Evolutionary conservation across 1,139 yeast species (phyloP).

Genomic region (Kodamaea sp.): DNA sequence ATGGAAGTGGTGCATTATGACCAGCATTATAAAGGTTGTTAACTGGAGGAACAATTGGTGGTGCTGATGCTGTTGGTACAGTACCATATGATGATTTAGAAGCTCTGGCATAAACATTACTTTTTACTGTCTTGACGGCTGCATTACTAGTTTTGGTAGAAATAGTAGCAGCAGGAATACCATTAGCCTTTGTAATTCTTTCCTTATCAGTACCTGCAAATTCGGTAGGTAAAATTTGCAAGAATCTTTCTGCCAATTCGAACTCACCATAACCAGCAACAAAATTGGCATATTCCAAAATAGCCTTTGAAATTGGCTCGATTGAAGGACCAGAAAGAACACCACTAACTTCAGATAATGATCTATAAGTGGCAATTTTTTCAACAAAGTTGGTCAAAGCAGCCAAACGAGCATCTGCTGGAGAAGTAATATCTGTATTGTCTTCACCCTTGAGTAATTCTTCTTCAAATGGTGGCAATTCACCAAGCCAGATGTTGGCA

Average conservation of each 20-base stretch:
- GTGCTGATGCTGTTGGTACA: slow-evolving; percentile 6
- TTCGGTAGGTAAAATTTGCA: slow-evolving; percentile 65
- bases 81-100: slow-evolving; percentile 7
- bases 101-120: slow-evolving; percentile 11
- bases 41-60: slow-evolving; percentile 5
- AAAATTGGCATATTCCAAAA: slow-evolving; percentile 75
- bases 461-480: slow-evolving; percentile 58
- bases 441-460: slow-evolving; percentile 43
- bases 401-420: slow-evolving; percentile 81
- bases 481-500: slow-evolving; percentile 79
- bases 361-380: slow-evolving; percentile 73
- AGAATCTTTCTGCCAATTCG: slow-evolving; percentile 71
- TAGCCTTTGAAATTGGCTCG: slow-evolving; percentile 52
- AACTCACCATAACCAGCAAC: slow-evolving; percentile 83
- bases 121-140: slow-evolving; percentile 5
- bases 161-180: slow-evolving; percentile 3
- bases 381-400: slow-evolving; percentile 81
- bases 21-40: slow-evolving; percentile 6
- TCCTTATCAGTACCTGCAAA: slow-evolving; percentile 63
- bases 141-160: slow-evolving; percentile 7
- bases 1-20: background rate
- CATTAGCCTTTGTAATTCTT: slow-evolving; percentile 63
- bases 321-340: slow-evolving; percentile 45
- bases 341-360: slow-evolving; percentile 42
- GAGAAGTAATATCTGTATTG: slow-evolving; percentile 43